A percentile compares a stretch with the other conserved stretches of the same genome.
These are phyloP conservation scores for Coemansia guatemalensis DNA, from an alignment of 192 early-diverging fungal species.

Conservation along the genomic window DNA sequence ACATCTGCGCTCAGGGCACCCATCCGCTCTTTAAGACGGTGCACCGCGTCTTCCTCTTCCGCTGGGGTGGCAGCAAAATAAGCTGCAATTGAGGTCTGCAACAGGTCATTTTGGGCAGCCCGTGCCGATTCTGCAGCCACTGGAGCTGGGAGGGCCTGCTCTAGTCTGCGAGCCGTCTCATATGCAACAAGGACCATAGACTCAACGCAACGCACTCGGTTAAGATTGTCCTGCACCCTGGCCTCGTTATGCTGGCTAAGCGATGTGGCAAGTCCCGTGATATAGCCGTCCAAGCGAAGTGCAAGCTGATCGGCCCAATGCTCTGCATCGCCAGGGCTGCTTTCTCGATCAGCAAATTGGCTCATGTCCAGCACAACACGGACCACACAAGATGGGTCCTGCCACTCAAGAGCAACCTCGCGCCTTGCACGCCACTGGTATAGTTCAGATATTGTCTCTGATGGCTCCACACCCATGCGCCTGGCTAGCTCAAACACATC, in stretches of 20 bases:
- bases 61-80: constrained; percentile 32
- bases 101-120: constrained; percentile 3
- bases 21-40: not conserved
- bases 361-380: constrained; percentile 29
- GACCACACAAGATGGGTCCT: constrained; percentile 40
- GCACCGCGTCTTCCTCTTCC: constrained; percentile 4
- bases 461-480: constrained; percentile 4
- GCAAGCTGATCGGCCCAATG: constrained; percentile 27
- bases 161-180: not conserved
- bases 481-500: constrained; percentile 38
- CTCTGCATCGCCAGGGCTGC: constrained; percentile 2
- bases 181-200: constrained; percentile 20
- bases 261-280: constrained; percentile 18
- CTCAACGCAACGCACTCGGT: constrained; percentile 21
- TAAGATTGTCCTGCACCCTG: constrained; percentile 24
- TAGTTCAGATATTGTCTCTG: constrained; percentile 34
- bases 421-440: constrained; percentile 46
- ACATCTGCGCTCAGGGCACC: not conserved
- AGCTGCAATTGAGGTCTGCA: constrained; percentile 26
- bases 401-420: constrained; percentile 43
- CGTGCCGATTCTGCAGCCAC: not conserved
- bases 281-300: constrained; percentile 24
- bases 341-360: constrained; percentile 8
- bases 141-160: not conserved
- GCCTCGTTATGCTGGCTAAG: constrained; percentile 26